Base-by-base conservation (phyloP, 2,329 filamentous ascomycete genomes). In the Sarocladiaceae sp. region DNA sequence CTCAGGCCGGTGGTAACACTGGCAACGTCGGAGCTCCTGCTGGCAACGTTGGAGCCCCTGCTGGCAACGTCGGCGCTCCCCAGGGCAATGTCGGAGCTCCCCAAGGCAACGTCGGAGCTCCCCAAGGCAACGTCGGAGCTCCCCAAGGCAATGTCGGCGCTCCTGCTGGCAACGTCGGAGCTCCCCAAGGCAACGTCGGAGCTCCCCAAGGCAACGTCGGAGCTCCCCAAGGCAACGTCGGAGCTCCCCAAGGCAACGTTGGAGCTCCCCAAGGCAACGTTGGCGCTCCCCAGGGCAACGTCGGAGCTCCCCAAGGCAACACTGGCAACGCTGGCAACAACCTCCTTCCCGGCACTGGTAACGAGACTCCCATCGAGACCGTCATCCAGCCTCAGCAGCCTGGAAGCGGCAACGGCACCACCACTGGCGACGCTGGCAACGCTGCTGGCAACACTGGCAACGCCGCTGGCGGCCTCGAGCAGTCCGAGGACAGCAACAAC, bases 151-250 rank as follows among this genome's bases (percentile, higher is more conserved):
- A 62, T 47, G 45, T 47, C 4, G 67, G 64, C 3, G 65, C 64
- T 13, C 68, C 67, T 18, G 56, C 64, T 33, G 56, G 68, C 51
- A 74, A 81, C 59, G 58, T 72, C 44, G 57, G 64, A 23, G 74
- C 81, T 4, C 57, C 61, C 0, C 53, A 50, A 4, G 51, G 60
- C 2, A 52, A 73, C 10, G 49, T 57, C 1, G 70, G 68, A 3
- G 73, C 72, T 52, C 55, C 68, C 47, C 60, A 65, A 19, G 65
- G 66, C 29, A 67, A 63, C 16, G 44, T 52, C 0, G 48, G 54
- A 0, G 48, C 53, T 39, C 56, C 53, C 3, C 43, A 45, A 13
- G 55, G 56, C 48, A 61, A 62, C 47, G 45, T 47, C 4, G 67
- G 64, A 3, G 65, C 64, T 13, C 68, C 67, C 43, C 60, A 64